phyloP scores from a whole-genome alignment of 1,284 basidiomycete species.

The Serendipita sp. region DNA sequence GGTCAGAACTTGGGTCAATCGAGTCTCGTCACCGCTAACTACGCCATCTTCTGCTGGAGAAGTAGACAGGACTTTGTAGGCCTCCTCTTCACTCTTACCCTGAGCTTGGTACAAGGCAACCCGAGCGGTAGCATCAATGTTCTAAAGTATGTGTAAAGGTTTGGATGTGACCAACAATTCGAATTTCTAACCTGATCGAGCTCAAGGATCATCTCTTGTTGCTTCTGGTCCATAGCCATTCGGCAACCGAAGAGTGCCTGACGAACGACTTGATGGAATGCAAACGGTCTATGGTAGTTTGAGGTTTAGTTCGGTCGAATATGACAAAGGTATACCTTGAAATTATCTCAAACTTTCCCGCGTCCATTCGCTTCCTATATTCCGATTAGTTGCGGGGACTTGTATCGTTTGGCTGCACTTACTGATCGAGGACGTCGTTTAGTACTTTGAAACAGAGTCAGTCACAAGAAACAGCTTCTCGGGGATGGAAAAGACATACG shows the following conservation, averaged over 20 bases:
- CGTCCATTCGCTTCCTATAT: slow-evolving; percentile 49
- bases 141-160: slow-evolving; percentile 5
- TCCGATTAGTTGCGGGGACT: not conserved
- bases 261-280: slow-evolving; percentile 71
- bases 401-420: not conserved
- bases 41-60: slow-evolving; percentile 40
- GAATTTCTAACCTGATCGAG: slow-evolving; percentile 35
- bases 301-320: not conserved
- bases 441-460: slow-evolving; percentile 36
- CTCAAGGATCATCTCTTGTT: slow-evolving; percentile 51
- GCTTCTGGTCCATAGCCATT: slow-evolving; percentile 58
- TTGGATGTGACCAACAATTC: not conserved
- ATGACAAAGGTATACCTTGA: not conserved
- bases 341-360: slow-evolving; percentile 50
- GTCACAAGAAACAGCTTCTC: not conserved
- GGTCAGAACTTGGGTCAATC: slow-evolving; percentile 65
- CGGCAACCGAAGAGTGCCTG: slow-evolving; percentile 65
- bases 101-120: slow-evolving; percentile 42
- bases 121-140: slow-evolving; percentile 34
- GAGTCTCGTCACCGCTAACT: slow-evolving; percentile 66
- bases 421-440: slow-evolving; percentile 74
- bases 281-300: slow-evolving; percentile 42
- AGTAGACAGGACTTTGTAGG: not conserved
- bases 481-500: slow-evolving; percentile 25
- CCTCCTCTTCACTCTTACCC: slow-evolving; percentile 29